Evolutionary conservation across 2,329 filamentous ascomycete genomes (phyloP), one percentile per base, ranked within the genome.

Genomic region (Ophiostoma ips): DNA sequence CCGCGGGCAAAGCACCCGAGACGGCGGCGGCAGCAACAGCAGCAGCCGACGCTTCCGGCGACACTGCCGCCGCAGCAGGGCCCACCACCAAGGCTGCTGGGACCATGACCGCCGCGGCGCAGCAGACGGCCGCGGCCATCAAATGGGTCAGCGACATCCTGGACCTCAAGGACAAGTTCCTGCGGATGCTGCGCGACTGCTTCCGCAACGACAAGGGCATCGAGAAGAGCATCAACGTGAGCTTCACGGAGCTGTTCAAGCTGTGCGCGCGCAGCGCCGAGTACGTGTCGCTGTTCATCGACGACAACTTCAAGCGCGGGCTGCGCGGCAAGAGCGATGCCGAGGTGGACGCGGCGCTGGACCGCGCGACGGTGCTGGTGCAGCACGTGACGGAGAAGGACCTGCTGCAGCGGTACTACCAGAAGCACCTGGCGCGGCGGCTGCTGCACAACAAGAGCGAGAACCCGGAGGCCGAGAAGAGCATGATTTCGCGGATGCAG

Each of bases 401-500:
- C 62, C 73, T 94, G 57, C 95, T 98, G 60, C 90, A 98, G 68
- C 80, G 85, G 5, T 98, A 98, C 65, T 96, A 98, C 71, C 95
- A 96, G 71, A 94, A 94, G 63, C 92, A 98, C 66, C 75, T 98
- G 21, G 90, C 87, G 41, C 83, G 87, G 53, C 81, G 92, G 48
- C 70, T 98, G 38, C 71, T 98, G 16, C 86, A 92, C 67, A 86
- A 83, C 62, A 94, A 92, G 59, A 90, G 87, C 0, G 83, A 94
- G 57, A 94, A 86, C 62, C 83, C 87, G 56, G 90, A 95, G 60
- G 87, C 88, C 1, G 92, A 98, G 67, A 89, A 90, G 63, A 84
- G 92, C 60, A 94, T 98, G 78, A 92, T 98, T 48, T 84, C 83
- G 0, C 85, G 90, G 55, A 95, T 98, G 88, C 96, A 95, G 73